Evolutionary conservation across 768 basidiomycete genomes (phyloP).

Genomic region (Russula vinacea): DNA sequence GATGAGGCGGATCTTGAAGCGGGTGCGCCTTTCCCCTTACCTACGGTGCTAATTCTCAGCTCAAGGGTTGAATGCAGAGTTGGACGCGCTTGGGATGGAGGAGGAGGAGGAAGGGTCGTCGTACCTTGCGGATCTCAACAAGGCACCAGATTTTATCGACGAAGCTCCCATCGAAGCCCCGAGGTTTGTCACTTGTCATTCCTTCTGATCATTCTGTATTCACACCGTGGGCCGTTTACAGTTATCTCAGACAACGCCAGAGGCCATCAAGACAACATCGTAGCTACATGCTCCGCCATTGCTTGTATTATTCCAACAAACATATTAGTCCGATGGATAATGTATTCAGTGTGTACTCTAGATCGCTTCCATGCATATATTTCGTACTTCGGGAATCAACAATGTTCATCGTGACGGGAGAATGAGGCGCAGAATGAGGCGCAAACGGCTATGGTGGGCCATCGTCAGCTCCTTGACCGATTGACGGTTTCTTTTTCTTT

Average conservation of each 20-base stretch:
- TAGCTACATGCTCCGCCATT: conserved; percentile 1
- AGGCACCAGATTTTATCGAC: conserved; percentile 90
- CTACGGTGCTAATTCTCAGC: background rate
- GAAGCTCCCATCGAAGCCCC: conserved; percentile 69
- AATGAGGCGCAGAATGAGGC: too few species aligned
- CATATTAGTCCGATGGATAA: background rate
- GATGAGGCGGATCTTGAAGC: conserved; percentile 98
- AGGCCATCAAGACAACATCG: conserved; percentile 36
- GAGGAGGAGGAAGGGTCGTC: conserved; percentile 90
- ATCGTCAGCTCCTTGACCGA: background rate
- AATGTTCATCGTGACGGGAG: conserved; percentile 5
- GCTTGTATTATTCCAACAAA: background rate
- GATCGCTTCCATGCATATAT: conserved; percentile 14
- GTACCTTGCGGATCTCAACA: conserved; percentile 83
- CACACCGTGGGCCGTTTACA: background rate
- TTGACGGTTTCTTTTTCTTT: conserved; percentile 24
- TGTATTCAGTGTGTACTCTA: conserved; percentile 21
- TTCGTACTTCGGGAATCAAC: conserved; percentile 5
- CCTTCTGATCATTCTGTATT: conserved; percentile 13
- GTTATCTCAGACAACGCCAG: conserved; percentile 22
- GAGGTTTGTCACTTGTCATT: conserved; percentile 45
- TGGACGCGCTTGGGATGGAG: conserved; percentile 90
- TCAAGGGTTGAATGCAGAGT: conserved; percentile 50
- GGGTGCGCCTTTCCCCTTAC: conserved; percentile 48
- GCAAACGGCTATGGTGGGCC: background rate